Evolutionary conservation across 2,329 filamentous ascomycete genomes (phyloP).

Genomic region (Chrysoporthe cubensis): DNA sequence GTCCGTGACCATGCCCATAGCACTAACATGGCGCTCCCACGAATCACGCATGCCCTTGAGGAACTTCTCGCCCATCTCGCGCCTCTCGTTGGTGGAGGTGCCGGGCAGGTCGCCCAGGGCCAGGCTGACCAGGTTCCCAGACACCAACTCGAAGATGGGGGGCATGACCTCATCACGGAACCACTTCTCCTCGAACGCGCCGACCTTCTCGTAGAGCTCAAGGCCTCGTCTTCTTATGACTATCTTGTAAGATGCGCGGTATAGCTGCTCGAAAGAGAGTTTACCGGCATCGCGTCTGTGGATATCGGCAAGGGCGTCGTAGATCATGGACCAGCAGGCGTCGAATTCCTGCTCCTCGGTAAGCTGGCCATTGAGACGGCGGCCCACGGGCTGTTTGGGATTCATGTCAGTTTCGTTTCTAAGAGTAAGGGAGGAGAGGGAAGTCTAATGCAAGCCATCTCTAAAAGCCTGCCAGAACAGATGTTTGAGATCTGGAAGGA

Average conservation of each 20-base stretch:
- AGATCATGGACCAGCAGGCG: constrained; percentile 78
- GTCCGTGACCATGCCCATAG: constrained; percentile 96
- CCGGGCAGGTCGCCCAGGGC: constrained; percentile 60
- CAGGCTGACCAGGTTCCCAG: constrained; percentile 65
- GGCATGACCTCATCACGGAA: constrained; percentile 74
- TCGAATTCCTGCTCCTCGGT: constrained; percentile 77
- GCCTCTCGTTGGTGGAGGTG: constrained; percentile 75
- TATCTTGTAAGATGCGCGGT: constrained; percentile 91
- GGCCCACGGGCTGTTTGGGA: constrained; percentile 34
- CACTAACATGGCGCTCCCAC: constrained; percentile 89
- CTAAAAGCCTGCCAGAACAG: background rate
- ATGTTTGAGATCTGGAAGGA: background rate
- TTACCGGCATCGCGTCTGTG: constrained; percentile 88
- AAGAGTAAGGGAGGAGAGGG: background rate
- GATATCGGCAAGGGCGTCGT: constrained; percentile 80
- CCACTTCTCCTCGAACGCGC: constrained; percentile 81
- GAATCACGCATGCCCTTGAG: constrained; percentile 73
- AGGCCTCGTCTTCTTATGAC: constrained; percentile 87
- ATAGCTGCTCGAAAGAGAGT: constrained; percentile 93
- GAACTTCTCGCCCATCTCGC: constrained; percentile 81
- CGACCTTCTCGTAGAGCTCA: constrained; percentile 79
- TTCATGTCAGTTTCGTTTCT: constrained; percentile 25
- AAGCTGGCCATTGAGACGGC: constrained; percentile 14
- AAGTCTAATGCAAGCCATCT: background rate
- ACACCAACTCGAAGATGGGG: constrained; percentile 72